Evolutionary conservation across 768 basidiomycete species (phyloP).

Genomic region (Psilocybe tampanensis): DNA sequence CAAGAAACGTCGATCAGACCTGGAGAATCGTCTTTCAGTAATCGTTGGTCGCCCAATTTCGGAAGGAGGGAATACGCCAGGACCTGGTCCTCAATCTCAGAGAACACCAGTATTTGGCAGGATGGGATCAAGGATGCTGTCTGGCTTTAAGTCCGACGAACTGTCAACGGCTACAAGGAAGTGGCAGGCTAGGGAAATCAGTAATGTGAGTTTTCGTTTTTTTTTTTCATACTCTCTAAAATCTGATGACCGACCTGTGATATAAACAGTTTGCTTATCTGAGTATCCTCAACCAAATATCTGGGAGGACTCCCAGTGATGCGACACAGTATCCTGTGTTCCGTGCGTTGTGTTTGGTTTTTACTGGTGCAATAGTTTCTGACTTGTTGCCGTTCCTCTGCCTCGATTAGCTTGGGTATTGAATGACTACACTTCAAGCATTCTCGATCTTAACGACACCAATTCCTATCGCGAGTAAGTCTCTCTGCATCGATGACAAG

Average conservation of each 20-base stretch:
- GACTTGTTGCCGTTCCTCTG: background rate
- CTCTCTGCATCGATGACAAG: background rate
- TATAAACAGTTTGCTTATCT: conserved; percentile 78
- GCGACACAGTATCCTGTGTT: conserved; percentile 95
- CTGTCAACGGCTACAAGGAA: conserved; percentile 71
- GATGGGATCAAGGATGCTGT: conserved; percentile 51
- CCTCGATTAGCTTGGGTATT: conserved; percentile 78
- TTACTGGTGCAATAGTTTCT: background rate
- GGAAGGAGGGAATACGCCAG: conserved; percentile 49
- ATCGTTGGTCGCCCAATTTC: conserved; percentile 46
- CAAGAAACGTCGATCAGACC: conserved; percentile 61
- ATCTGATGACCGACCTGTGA: too few species aligned
- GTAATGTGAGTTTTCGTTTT: conserved; percentile 63
- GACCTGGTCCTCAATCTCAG: conserved; percentile 33
- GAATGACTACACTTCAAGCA: conserved; percentile 77
- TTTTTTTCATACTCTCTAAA: too few species aligned
- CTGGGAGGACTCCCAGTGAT: conserved; percentile 91
- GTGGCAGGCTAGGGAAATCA: conserved; percentile 91
- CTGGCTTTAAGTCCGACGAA: conserved; percentile 58
- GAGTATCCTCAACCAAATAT: conserved; percentile 87
- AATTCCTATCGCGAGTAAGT: conserved; percentile 75
- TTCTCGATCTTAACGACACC: conserved; percentile 63
- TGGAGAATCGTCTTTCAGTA: conserved; percentile 52
- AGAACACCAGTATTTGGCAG: conserved; percentile 59
- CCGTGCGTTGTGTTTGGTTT: conserved; percentile 47